These are phyloP conservation scores for Zygosaccharomyces kombuchaensis DNA, from an alignment of 805 yeast species.

Conservation along the genomic window DNA sequence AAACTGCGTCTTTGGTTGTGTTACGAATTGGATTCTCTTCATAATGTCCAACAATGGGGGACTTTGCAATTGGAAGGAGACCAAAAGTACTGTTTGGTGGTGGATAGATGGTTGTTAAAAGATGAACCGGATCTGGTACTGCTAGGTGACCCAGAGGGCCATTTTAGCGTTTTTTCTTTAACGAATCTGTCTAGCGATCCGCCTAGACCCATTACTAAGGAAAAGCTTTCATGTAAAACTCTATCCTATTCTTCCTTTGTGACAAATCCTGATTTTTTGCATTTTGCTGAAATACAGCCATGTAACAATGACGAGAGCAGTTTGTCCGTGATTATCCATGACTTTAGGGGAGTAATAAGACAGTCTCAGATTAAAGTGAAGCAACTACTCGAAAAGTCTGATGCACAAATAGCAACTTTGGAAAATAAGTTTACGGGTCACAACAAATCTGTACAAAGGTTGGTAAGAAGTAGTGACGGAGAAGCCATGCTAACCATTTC, in stretches of 20 bases:
- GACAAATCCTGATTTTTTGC: conserved; percentile 32
- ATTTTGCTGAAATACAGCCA: conserved; percentile 37
- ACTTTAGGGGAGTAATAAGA: conserved; percentile 38
- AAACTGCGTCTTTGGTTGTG: conserved; percentile 66
- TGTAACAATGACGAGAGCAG: conserved; percentile 25
- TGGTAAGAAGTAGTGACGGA: conserved; percentile 67
- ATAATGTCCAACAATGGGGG: conserved; percentile 54
- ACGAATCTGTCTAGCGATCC: conserved; percentile 50
- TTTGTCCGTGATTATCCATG: conserved; percentile 45
- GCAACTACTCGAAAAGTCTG: conserved; percentile 15
- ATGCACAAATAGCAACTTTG: conserved; percentile 28
- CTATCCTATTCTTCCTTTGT: conserved; percentile 29
- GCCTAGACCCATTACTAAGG: conserved; percentile 48
- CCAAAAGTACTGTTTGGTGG: conserved; percentile 36
- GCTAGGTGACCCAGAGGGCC: conserved; percentile 40
- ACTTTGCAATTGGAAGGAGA: conserved; percentile 33
- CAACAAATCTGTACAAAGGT: conserved; percentile 65
- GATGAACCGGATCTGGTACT: conserved; percentile 41
- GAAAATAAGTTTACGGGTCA: conserved; percentile 77
- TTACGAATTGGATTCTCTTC: conserved; percentile 52
- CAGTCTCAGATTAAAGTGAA: conserved; percentile 32
- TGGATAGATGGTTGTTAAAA: conserved; percentile 40
- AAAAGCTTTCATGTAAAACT: conserved; percentile 33
- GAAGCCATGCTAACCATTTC: conserved; percentile 54
- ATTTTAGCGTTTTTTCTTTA: conserved; percentile 43